A percentile compares a stretch with the other conserved stretches of the same genome.
Conservation (phyloP, 805 yeast genomes). For the Schwanniomyces sp. region DNA sequence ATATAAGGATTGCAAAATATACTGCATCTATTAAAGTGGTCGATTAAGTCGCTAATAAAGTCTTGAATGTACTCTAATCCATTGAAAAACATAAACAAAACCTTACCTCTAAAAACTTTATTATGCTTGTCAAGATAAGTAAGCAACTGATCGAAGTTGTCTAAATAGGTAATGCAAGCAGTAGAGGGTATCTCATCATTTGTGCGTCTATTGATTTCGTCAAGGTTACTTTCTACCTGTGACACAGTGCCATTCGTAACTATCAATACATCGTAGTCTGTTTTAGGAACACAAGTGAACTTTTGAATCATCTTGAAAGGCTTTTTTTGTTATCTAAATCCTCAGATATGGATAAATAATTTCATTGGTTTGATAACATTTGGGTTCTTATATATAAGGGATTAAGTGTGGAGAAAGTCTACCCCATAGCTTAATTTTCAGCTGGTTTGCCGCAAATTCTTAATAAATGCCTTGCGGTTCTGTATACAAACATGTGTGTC, state of each 20-base stretch:
- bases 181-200: conserved; percentile 20
- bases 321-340: neutral
- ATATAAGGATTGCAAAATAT: neutral
- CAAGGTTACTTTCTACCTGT: conserved; percentile 28
- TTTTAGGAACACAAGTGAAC: conserved; percentile 30
- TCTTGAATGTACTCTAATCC: conserved; percentile 32
- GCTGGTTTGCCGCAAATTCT: neutral
- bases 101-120: conserved; percentile 23
- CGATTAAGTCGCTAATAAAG: conserved; percentile 28
- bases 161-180: conserved; percentile 24
- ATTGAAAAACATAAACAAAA: conserved; percentile 38
- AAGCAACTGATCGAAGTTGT: conserved; percentile 19
- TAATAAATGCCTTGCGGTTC: neutral
- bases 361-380: conserved; percentile 24
- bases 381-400: conserved; percentile 10
- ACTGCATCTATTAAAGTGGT: conserved; percentile 16
- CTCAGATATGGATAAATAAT: conserved; percentile 3
- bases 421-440: neutral
- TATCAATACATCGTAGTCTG: conserved; percentile 32
- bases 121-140: conserved; percentile 12
- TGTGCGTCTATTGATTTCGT: conserved; percentile 19
- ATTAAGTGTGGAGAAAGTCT: neutral
- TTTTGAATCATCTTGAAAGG: conserved; percentile 30
- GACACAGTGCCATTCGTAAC: conserved; percentile 33
- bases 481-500: neutral